Conservation (phyloP, 75 land plant genomes). For the Sequoia sempervirens region DNA sequence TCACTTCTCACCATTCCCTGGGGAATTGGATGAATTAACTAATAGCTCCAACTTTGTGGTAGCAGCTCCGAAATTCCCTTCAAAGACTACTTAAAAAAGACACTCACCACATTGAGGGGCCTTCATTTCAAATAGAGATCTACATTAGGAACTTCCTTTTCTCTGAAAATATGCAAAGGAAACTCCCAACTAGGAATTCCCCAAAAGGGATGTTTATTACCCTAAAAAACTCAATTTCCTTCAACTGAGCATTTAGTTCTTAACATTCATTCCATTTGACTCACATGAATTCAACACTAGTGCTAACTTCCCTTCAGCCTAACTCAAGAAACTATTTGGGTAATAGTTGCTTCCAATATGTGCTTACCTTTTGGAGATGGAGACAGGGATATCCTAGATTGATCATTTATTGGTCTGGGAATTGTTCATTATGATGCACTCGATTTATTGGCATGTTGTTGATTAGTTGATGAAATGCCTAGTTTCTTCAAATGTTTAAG, state of each 20-base stretch:
- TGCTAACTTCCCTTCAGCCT: background rate
- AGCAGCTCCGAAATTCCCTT: background rate
- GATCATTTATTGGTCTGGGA: background rate
- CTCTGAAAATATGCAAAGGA: background rate
- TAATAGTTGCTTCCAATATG: background rate
- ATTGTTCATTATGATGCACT: background rate
- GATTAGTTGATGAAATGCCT: background rate
- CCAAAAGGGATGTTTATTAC: background rate
- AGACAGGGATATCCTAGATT: background rate
- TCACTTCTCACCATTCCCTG: background rate
- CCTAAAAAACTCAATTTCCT: background rate
- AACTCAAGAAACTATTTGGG: background rate
- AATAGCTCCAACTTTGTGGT: background rate
- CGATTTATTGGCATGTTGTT: no score
- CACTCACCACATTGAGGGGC: background rate
- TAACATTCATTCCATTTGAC: background rate
- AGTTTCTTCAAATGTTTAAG: background rate
- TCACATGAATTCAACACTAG: background rate
- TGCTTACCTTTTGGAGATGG: background rate
- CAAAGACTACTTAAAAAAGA: background rate
- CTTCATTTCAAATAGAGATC: background rate
- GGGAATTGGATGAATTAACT: background rate
- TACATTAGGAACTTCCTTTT: background rate
- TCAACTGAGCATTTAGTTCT: background rate
- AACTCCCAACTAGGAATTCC: background rate